Percentiles rank a stretch among this genome's conserved stretches.
These are phyloP conservation scores for Talaromyces sp. DNA, from an alignment of 2,329 filamentous ascomycete genomes.

Conservation along the genomic window DNA sequence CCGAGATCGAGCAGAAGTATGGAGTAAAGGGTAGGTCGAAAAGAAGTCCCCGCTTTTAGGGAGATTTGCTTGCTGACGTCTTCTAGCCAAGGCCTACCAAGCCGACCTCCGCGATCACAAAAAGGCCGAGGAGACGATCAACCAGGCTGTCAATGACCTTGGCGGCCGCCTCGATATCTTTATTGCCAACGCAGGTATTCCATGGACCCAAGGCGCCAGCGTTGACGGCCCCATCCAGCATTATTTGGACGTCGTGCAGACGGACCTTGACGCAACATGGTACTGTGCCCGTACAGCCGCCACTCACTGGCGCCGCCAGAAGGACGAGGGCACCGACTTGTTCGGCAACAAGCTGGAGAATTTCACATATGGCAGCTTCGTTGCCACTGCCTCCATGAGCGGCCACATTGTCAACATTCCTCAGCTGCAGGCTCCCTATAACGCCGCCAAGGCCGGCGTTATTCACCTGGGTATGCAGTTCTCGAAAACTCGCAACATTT, in stretches of 20 bases:
- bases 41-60: not conserved
- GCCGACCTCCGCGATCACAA: constrained; percentile 40
- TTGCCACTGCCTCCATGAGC: constrained; percentile 73
- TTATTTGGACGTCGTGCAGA: constrained; percentile 62
- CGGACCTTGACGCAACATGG: constrained; percentile 71
- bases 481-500: constrained; percentile 43
- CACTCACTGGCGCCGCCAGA: constrained; percentile 63
- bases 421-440: constrained; percentile 68
- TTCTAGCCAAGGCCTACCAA: constrained; percentile 44
- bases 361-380: constrained; percentile 63
- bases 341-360: constrained; percentile 57
- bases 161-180: constrained; percentile 71
- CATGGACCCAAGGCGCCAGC: constrained; percentile 64
- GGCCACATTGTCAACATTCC: constrained; percentile 73
- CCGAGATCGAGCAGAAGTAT: constrained; percentile 59
- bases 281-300: constrained; percentile 70
- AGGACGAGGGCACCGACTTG: constrained; percentile 58
- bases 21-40: constrained; percentile 57
- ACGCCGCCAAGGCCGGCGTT: constrained; percentile 62
- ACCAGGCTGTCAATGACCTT: constrained; percentile 53
- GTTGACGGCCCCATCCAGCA: constrained; percentile 59
- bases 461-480: constrained; percentile 40
- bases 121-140: constrained; percentile 36
- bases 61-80: constrained; percentile 2
- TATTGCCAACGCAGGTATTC: constrained; percentile 71